A percentile compares a stretch with the other conserved stretches of the same genome.
Evolutionary conservation across 345 rosid species (phyloP).

Genomic region (Dipteronia dyeriana): DNA sequence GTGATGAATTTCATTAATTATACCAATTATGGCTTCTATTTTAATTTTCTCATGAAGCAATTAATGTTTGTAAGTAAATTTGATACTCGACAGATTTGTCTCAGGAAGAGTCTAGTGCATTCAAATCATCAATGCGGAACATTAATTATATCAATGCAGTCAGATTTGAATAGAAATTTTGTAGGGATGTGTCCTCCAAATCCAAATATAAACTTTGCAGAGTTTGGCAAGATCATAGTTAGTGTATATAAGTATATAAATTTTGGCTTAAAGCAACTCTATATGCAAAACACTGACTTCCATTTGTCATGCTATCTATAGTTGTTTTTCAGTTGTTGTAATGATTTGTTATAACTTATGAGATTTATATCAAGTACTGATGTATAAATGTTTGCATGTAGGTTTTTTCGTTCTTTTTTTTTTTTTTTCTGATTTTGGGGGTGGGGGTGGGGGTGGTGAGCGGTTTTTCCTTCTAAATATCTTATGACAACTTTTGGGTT

Average conservation of each 20-base stretch:
- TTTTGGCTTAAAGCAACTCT: not conserved
- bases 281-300: not conserved
- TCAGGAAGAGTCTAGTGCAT: not conserved
- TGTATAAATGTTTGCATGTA: not conserved
- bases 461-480: not conserved
- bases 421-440: not conserved
- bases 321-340: not conserved
- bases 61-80: not conserved
- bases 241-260: not conserved
- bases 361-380: no score
- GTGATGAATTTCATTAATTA: not conserved
- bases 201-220: not conserved
- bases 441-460: no score
- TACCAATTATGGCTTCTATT: not conserved
- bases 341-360: not conserved
- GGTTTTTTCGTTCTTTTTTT: not conserved
- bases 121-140: not conserved
- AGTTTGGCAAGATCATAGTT: not conserved
- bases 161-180: not conserved
- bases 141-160: no score
- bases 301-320: not conserved
- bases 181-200: constrained; percentile 6
- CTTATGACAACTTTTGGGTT: not conserved
- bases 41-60: not conserved
- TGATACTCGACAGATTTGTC: not conserved